Evolutionary conservation across 1,284 basidiomycete species (phyloP).

Genomic region (Ceratobasidium sp.): DNA sequence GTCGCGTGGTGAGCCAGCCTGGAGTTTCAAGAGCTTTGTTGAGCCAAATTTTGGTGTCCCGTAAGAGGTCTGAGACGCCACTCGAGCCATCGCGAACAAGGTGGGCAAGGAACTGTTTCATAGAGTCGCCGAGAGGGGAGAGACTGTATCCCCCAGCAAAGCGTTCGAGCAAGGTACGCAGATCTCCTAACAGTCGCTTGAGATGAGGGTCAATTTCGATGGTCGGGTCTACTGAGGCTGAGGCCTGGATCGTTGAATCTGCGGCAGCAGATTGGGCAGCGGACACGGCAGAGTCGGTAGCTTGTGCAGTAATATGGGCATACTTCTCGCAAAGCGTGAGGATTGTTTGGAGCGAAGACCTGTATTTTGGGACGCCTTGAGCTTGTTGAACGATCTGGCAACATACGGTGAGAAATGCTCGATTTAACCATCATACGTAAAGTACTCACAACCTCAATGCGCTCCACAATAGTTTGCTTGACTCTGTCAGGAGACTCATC

Average conservation of each 20-base stretch:
- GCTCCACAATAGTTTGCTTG: slow-evolving; percentile 55
- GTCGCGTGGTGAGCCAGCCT: slow-evolving; percentile 54
- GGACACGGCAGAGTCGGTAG: slow-evolving; percentile 46
- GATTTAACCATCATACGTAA: not conserved
- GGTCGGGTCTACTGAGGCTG: slow-evolving; percentile 49
- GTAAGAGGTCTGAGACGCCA: slow-evolving; percentile 54
- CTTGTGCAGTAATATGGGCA: slow-evolving; percentile 53
- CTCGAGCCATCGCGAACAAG: slow-evolving; percentile 51
- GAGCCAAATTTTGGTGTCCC: slow-evolving; percentile 56
- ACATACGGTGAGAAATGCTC: not conserved
- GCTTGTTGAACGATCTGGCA: slow-evolving; percentile 58
- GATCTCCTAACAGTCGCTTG: slow-evolving; percentile 52
- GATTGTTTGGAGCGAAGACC: slow-evolving; percentile 57
- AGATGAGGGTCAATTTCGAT: slow-evolving; percentile 55
- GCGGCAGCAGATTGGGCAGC: slow-evolving; percentile 43
- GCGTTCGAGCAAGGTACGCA: slow-evolving; percentile 59
- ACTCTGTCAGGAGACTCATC: slow-evolving; percentile 52
- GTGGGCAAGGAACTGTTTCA: slow-evolving; percentile 52
- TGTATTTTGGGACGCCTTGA: slow-evolving; percentile 57
- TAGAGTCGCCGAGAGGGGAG: slow-evolving; percentile 54
- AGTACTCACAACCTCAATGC: slow-evolving; percentile 58
- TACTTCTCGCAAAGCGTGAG: slow-evolving; percentile 60
- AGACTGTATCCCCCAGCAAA: slow-evolving; percentile 58
- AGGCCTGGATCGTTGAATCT: slow-evolving; percentile 47
- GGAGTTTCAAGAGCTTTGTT: slow-evolving; percentile 57